Base-by-base conservation (phyloP, 2,329 filamentous ascomycete genomes). In the Penicillium freii region DNA sequence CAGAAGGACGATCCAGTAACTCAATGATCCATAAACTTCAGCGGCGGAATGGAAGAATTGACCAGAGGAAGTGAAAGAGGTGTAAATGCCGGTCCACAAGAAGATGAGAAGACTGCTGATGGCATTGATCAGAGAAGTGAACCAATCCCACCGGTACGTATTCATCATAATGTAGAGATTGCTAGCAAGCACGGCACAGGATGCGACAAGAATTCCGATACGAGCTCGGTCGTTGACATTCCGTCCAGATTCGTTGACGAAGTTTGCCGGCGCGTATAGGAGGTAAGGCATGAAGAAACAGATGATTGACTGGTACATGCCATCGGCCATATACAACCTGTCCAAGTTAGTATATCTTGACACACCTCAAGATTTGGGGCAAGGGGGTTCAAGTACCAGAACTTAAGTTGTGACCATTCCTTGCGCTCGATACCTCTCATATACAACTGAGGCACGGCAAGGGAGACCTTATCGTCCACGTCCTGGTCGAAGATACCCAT, bases 401-500 rank as follows among this genome's bases (percentile, higher is more conserved):
- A 99, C 77, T 99, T 99, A 51, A 79, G 80, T 74, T 96, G 90
- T 5, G 92, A 96, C 94, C 94, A 99, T 79, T 99, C 94, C 73
- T 91, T 85, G 59, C 93, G 88, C 79, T 97, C 92, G 67, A 99
- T 99, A 67, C 94, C 94, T 62, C 92, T 87, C 64, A 92, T 90
- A 75, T 99, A 99, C 34, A 99, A 84, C 73, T 99, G 91, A 43
- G 94, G 94, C 48, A 99, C 93, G 52, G 91, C 92, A 62, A 99
- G 81, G 9, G 94, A 97, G 31, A 99, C 91, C 70, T 87, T 89
- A 74, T 97, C 94, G 64, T 91, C 91, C 46, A 99, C 93, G 72
- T 99, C 94, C 77, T 99, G 94, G 70, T 99, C 94, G 62, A 99
- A 82, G 42, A 99, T 90, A 76, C 94, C 94, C 86, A 97, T 95